Conservation (phyloP, 2,329 filamentous ascomycete genomes). For the Aspergillus terreus region DNA sequence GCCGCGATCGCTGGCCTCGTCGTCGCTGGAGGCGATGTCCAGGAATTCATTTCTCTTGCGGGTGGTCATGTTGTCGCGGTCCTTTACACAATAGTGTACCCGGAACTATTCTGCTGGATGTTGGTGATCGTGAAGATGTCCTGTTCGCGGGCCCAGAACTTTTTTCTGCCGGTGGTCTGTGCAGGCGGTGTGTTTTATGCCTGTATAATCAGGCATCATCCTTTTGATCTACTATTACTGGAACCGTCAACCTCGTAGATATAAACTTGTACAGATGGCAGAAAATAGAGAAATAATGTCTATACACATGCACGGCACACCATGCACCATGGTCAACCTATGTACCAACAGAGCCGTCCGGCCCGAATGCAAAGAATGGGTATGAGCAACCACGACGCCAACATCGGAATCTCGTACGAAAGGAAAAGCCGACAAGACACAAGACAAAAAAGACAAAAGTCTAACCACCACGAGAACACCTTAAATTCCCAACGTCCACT, state of each 20-base stretch:
- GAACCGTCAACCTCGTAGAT: neutral
- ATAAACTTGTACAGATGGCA: neutral
- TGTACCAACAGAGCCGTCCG: conserved; percentile 8
- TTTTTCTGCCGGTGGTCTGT: conserved; percentile 14
- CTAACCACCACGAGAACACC: neutral
- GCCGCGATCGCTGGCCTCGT: conserved; percentile 37
- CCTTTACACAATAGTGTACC: too few relatives aligned
- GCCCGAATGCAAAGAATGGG: conserved; percentile 16
- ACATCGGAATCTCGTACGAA: conserved; percentile 7
- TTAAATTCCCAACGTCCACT: conserved; percentile 63
- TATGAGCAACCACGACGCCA: conserved; percentile 17
- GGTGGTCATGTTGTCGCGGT: conserved; percentile 29
- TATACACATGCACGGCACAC: conserved; percentile 3
- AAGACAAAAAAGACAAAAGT: conserved; percentile 2
- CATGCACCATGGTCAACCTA: conserved; percentile 10
- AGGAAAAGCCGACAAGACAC: conserved; percentile 2
- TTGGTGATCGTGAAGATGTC: neutral
- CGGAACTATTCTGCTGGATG: neutral
- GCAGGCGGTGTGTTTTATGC: conserved; percentile 3
- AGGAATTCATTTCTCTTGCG: conserved; percentile 39
- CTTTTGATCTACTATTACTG: too few relatives aligned
- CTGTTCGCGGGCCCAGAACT: conserved; percentile 7
- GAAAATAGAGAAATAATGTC: neutral
- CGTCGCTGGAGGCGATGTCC: conserved; percentile 35
- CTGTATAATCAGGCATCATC: neutral